Percentiles rank a stretch among this genome's conserved stretches.
Evolutionary conservation across 768 basidiomycete species (phyloP).

Genomic region (Antrodiella citrinella): DNA sequence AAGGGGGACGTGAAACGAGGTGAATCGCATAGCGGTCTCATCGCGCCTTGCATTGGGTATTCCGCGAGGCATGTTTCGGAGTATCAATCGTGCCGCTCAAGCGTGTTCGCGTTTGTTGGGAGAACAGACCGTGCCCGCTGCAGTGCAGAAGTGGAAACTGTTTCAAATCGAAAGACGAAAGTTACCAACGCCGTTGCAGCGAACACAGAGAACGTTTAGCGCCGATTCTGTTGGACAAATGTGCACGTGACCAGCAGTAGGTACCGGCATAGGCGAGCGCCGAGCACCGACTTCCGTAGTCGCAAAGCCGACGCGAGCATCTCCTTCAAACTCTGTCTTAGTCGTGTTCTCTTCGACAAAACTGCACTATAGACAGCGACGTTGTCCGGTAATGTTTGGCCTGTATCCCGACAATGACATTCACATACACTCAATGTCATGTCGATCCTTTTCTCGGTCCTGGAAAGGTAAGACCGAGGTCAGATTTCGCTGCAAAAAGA

Average conservation of each 20-base stretch:
- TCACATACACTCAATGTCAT: neutral
- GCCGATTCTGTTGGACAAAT: too few species aligned
- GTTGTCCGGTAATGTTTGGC: too few species aligned
- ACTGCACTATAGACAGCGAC: too few species aligned
- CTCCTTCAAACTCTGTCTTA: too few species aligned
- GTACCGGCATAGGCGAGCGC: neutral
- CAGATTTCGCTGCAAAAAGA: too few species aligned
- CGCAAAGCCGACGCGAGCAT: neutral
- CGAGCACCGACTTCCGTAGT: neutral
- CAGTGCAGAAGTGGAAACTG: neutral
- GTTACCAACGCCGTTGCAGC: neutral
- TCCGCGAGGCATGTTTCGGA: constrained; percentile 63
- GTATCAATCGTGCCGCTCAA: neutral
- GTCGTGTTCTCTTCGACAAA: too few species aligned
- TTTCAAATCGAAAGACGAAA: neutral
- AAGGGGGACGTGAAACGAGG: constrained; percentile 72
- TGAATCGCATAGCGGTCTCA: constrained; percentile 77
- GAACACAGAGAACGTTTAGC: neutral
- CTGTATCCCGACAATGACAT: neutral
- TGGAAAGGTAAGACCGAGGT: neutral
- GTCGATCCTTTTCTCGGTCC: too few species aligned
- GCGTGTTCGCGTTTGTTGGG: too few species aligned
- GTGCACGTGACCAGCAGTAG: too few species aligned
- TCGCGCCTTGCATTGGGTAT: constrained; percentile 75
- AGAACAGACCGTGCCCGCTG: neutral